A percentile compares a stretch with the other conserved stretches of the same genome.
Evolutionary conservation across 73 alveolate species (phyloP).

Genomic region (Paramecium caudatum): DNA sequence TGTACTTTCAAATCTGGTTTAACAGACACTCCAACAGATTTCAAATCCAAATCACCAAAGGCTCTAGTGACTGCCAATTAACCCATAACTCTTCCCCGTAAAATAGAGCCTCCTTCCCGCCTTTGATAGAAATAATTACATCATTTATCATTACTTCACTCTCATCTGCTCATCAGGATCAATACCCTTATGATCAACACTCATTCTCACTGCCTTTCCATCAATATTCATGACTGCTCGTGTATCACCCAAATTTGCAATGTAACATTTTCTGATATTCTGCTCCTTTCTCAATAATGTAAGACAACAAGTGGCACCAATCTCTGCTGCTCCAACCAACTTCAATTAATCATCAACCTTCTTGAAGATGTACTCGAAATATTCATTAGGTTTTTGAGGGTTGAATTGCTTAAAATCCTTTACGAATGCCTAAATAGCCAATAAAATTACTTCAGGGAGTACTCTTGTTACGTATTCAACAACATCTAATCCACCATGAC

Average conservation of each 20-base stretch:
- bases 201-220: slow-evolving; percentile 89
- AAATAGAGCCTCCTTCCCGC: slow-evolving; percentile 81
- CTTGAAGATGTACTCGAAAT: slow-evolving; percentile 76
- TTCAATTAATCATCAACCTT: slow-evolving; percentile 85
- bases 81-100: slow-evolving; percentile 94
- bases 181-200: slow-evolving; percentile 93
- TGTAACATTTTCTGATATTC: slow-evolving; percentile 84
- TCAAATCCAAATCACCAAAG: slow-evolving; percentile 96
- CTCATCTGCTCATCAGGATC: slow-evolving; percentile 91
- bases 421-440: slow-evolving; percentile 39
- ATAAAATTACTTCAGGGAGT: slow-evolving; percentile 83
- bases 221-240: slow-evolving; percentile 89
- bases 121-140: slow-evolving; percentile 26
- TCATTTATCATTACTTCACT: slow-evolving; percentile 69
- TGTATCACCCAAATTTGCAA: slow-evolving; percentile 97
- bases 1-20: slow-evolving; percentile 83
- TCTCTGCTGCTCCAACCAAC: slow-evolving; percentile 85
- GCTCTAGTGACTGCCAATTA: slow-evolving; percentile 95
- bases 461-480: slow-evolving; percentile 87
- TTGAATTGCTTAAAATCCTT: slow-evolving; percentile 69
- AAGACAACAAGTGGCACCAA: slow-evolving; percentile 96
- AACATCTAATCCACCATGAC: slow-evolving; percentile 97
- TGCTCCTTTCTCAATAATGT: slow-evolving; percentile 88
- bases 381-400: slow-evolving; percentile 75
- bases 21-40: slow-evolving; percentile 85